Evolutionary conservation across 1,284 basidiomycete genomes (phyloP), one percentile per base, ranked within the genome.

Genomic region (Heimioporus punctisporus): DNA sequence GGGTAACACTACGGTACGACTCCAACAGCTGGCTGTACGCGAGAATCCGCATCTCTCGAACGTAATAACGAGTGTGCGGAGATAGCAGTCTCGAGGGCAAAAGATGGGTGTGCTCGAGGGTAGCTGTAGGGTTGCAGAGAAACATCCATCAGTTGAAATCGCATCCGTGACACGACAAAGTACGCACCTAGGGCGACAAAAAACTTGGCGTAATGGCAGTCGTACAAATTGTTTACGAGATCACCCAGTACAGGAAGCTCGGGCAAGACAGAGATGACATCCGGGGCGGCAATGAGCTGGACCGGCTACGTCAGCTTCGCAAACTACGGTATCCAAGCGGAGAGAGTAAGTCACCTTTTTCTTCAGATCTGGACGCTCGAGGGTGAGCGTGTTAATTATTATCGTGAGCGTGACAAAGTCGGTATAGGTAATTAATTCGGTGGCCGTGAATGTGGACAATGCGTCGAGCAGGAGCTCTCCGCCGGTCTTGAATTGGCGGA

Each of bases 1-100:
- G 76, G 2, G 96, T 98, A 39, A 99, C 80, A 58, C 89, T 93
- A 47, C 91, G 84, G 73, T 99, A 99, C 19, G 86, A 90, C 72
- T 98, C 95, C 19, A 99, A 79, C 4, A 98, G 80, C 70, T 98
- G 97, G 34, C 83, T 78, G 75, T 98, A 99, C 4, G 96, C 95
- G 45, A 94, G 88, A 65, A 99, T 96, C 43, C 97, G 88, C 92
- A 98, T 96, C 73, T 98, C 97, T 49, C 96, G 88, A 23, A 97
- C 85, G 71, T 97, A 98, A 79, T 82, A 98, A 5, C 93, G 85
- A 2, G 94, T 84, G 68, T 99, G 97, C 0, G 90, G 90, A 8
- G 88, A 83, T 44, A 98, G 84, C 45, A 95, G 76, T 26, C 93
- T 90, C 19, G 93, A 97, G 12, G 95, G 90, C 23, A 96, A 76